phyloP scores from a whole-genome alignment of 2,329 filamentous ascomycete genomes.

The Westerdykella aurantiaca region DNA sequence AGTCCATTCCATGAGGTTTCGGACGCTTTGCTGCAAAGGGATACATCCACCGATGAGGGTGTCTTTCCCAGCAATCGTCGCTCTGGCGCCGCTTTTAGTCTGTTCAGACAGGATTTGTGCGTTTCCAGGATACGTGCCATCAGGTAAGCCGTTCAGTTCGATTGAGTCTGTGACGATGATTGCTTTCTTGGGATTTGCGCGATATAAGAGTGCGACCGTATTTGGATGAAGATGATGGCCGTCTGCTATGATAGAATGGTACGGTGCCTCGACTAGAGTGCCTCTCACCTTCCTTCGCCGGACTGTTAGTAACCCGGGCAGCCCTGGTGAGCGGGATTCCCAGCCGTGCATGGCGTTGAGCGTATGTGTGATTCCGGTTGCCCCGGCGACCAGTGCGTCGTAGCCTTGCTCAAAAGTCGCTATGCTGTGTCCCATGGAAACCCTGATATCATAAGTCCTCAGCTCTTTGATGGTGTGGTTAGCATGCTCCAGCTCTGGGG shows the following conservation, averaged over 20 bases:
- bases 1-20: slow-evolving; percentile 45
- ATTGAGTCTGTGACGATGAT: slow-evolving; percentile 52
- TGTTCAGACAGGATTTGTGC: slow-evolving; percentile 48
- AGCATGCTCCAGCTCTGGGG: slow-evolving; percentile 47
- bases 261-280: slow-evolving; percentile 36
- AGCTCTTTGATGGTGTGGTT: slow-evolving; percentile 40
- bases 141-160: slow-evolving; percentile 48
- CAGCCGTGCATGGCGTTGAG: slow-evolving; percentile 52
- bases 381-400: slow-evolving; percentile 44
- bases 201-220: slow-evolving; percentile 46
- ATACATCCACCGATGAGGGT: slow-evolving; percentile 52
- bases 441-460: slow-evolving; percentile 37
- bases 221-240: slow-evolving; percentile 50
- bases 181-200: slow-evolving; percentile 42
- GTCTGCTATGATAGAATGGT: slow-evolving; percentile 51
- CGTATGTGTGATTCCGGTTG: slow-evolving; percentile 49
- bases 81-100: slow-evolving; percentile 45
- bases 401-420: slow-evolving; percentile 46
- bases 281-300: too few relatives aligned
- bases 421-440: slow-evolving; percentile 49
- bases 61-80: slow-evolving; percentile 49
- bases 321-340: slow-evolving; percentile 47
- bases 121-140: slow-evolving; percentile 49
- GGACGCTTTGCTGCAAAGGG: slow-evolving; percentile 46
- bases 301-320: slow-evolving; percentile 35